Evolutionary conservation across 208 protist genomes (phyloP).

Genomic region (Wallacemonas sp.): DNA sequence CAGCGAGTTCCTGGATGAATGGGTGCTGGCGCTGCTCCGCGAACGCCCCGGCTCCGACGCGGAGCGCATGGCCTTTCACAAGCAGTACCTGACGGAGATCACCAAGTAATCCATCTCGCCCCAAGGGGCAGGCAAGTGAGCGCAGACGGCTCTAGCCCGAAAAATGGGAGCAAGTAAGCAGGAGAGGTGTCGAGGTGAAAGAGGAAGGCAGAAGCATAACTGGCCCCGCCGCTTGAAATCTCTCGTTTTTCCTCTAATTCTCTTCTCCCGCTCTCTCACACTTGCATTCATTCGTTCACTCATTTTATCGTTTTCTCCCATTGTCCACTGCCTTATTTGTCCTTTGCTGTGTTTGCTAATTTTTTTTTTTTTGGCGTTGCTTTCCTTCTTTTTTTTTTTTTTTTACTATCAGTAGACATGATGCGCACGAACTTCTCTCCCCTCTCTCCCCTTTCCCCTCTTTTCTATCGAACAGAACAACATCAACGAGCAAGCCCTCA

Average conservation of each 20-base stretch:
- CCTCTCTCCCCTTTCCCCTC: neutral
- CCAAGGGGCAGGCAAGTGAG: too few relatives aligned
- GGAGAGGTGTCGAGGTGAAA: neutral
- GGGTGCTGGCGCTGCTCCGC: conserved; percentile 83
- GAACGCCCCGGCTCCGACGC: conserved; percentile 60
- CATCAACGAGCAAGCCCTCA: too few relatives aligned
- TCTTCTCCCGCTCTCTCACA: neutral
- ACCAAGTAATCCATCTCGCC: neutral
- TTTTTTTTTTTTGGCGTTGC: neutral
- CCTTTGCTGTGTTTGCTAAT: neutral
- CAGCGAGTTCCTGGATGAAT: conserved; percentile 87
- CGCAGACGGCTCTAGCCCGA: too few relatives aligned
- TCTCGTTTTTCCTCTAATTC: too few relatives aligned
- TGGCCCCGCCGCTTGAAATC: too few relatives aligned
- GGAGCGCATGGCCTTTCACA: conserved; percentile 83
- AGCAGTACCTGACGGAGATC: conserved; percentile 67
- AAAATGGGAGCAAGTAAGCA: neutral
- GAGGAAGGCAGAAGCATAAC: neutral
- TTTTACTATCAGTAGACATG: neutral
- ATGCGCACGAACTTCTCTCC: neutral
- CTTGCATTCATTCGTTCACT: neutral
- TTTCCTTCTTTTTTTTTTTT: neutral
- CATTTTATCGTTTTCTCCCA: neutral
- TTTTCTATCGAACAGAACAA: neutral
- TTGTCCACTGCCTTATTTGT: neutral